phyloP scores from a whole-genome alignment of 108 stramenopile species.

The Bacterosira constricta region DNA sequence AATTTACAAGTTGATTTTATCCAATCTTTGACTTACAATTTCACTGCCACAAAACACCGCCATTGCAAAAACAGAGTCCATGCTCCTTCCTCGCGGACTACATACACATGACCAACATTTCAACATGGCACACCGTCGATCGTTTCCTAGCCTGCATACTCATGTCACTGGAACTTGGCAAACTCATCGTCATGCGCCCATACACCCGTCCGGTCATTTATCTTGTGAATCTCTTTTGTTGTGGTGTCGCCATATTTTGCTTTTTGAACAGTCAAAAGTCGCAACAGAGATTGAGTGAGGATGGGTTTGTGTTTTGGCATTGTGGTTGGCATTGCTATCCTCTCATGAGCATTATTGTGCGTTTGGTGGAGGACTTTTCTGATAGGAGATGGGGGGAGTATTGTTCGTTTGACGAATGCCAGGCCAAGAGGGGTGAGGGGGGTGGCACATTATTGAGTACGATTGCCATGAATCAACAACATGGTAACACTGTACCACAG shows the following conservation, averaged over 20 bases:
- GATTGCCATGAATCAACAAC: neutral
- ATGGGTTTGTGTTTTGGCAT: constrained; percentile 54
- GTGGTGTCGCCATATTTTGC: constrained; percentile 21
- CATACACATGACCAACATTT: constrained; percentile 43
- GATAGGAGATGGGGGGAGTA: constrained; percentile 33
- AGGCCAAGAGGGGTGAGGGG: neutral
- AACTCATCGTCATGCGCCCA: constrained; percentile 35
- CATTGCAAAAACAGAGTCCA: constrained; percentile 25
- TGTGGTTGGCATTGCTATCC: constrained; percentile 52
- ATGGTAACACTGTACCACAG: neutral
- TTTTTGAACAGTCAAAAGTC: constrained; percentile 44
- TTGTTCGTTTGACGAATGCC: constrained; percentile 15
- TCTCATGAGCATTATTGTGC: constrained; percentile 14
- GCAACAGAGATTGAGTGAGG: constrained; percentile 21
- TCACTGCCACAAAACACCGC: neutral
- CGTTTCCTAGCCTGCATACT: constrained; percentile 35
- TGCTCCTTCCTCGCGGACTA: constrained; percentile 54
- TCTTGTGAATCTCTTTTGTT: constrained; percentile 9
- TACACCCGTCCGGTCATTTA: constrained; percentile 45
- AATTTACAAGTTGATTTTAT: neutral
- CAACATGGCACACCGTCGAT: constrained; percentile 42
- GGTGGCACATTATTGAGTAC: neutral
- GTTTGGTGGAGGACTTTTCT: constrained; percentile 21
- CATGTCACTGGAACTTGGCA: constrained; percentile 37
- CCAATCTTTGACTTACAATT: neutral